Evolutionary conservation across 805 yeast genomes (phyloP).

Genomic region (Pichia paraexigua): DNA sequence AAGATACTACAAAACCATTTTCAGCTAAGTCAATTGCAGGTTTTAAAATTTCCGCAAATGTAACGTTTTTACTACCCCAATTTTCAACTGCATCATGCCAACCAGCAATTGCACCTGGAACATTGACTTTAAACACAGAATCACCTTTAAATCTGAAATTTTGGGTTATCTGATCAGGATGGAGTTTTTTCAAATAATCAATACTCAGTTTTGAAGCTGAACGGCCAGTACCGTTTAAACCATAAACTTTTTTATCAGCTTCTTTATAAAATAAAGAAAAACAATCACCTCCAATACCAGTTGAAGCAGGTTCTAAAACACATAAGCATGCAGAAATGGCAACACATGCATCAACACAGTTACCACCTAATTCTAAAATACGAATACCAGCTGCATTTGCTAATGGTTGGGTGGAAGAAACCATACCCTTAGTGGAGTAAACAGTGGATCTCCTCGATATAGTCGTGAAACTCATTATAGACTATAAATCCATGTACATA

Average conservation of each 20-base stretch:
- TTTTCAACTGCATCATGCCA: constrained; percentile 62
- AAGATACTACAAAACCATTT: constrained; percentile 56
- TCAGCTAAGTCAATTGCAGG: constrained; percentile 68
- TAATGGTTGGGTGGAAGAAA: constrained; percentile 66
- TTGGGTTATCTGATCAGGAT: constrained; percentile 36
- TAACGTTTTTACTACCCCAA: constrained; percentile 68
- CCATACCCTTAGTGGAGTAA: constrained; percentile 64
- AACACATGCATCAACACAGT: constrained; percentile 58
- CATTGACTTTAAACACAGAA: constrained; percentile 56
- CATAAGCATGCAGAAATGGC: constrained; percentile 51
- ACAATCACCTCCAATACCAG: constrained; percentile 64
- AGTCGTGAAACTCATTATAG: constrained; percentile 2
- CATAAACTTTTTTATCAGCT: constrained; percentile 43
- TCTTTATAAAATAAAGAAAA: constrained; percentile 54
- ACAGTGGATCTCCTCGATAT: constrained; percentile 65
- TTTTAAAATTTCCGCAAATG: constrained; percentile 47
- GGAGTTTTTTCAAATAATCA: constrained; percentile 36
- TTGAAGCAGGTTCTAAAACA: constrained; percentile 50
- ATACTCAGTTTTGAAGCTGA: constrained; percentile 45
- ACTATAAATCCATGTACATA: constrained; percentile 21
- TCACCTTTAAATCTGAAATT: constrained; percentile 39
- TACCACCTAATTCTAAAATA: constrained; percentile 64
- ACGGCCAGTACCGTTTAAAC: constrained; percentile 72
- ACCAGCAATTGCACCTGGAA: constrained; percentile 76
- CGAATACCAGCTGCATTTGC: constrained; percentile 69